Base-by-base conservation (phyloP, 1,139 yeast genomes). In the Barnettozyma hawaiiensis region DNA sequence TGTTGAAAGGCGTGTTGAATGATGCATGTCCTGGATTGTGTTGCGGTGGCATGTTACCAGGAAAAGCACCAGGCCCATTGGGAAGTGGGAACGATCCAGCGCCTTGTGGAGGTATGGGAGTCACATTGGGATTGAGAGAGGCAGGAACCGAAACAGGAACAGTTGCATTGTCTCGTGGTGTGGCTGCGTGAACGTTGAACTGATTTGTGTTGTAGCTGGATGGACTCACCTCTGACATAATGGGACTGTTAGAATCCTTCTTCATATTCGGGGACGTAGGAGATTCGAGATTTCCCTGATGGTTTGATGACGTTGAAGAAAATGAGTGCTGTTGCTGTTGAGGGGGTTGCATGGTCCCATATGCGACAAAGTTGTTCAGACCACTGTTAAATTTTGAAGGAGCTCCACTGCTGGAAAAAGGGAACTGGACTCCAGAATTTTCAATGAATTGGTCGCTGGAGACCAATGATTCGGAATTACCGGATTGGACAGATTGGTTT, bases 251-350 rank as follows among this genome's bases (percentile, higher is more conserved):
- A 14, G 33, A 37, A 7, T 21, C 22, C n/a, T 40, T 35, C 10
- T 21, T 16, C 22, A 28, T 40, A 7, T 16, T 14, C 8, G 43
- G 33, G 3, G 39, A 22, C 14, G 19, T n/a, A 14, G 43, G 37
- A 4, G 43, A 22, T 11, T 35, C 39, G 7, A 22, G 18, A 9
- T 35, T 35, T 9, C 23, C n/a, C 33, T 9, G 34, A 8, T 18
- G 38, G 32, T 18, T 31, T 16, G 42, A 29, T 5, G 39, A 23
- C 4, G 39, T 14, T 7, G 40, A 35, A 6, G 43, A 35, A 11
- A 40, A 29, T 23, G 43, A 40, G 34, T 31, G 18, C 28, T 35
- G 35, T 22, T 40, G 42, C 26, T n/a, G 24, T 7, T 12, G 19
- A 16, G 42, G 26, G 20, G 31, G 16, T 11, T 22, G 32, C 16